Conservation (phyloP, 306 rosid genomes). For the Pyrus betulifolia region DNA sequence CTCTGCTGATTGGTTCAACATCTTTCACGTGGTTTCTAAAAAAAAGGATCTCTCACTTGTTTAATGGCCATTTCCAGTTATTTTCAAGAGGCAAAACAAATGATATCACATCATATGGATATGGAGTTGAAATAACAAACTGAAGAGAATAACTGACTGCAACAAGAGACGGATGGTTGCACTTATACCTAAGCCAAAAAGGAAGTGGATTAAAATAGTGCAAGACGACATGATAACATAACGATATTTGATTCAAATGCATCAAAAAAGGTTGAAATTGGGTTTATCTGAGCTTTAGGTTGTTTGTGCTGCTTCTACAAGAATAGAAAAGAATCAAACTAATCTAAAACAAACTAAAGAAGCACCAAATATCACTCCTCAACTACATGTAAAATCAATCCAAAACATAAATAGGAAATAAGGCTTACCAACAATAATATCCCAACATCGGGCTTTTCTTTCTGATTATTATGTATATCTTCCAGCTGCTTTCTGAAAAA, state of each 20-base stretch:
- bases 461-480: slow-evolving; percentile 74
- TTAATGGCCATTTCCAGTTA: background rate
- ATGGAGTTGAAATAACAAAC: background rate
- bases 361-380: background rate
- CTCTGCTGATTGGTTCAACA: background rate
- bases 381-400: slow-evolving; percentile 1
- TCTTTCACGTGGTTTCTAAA: background rate
- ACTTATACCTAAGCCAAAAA: background rate
- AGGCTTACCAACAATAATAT: slow-evolving; percentile 71
- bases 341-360: background rate
- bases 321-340: background rate
- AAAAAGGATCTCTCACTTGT: background rate
- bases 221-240: background rate
- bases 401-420: slow-evolving; percentile 1
- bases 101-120: background rate
- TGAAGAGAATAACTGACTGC: background rate
- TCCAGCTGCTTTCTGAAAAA: slow-evolving; percentile 91
- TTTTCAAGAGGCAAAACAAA: background rate
- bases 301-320: background rate
- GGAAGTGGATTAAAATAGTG: background rate
- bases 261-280: background rate
- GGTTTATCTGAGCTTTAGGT: background rate
- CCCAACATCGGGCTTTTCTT: slow-evolving; percentile 96
- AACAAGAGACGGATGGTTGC: background rate
- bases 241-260: background rate